Evolutionary conservation across 768 basidiomycete genomes (phyloP).

Genomic region (Phanerochaete sordida): DNA sequence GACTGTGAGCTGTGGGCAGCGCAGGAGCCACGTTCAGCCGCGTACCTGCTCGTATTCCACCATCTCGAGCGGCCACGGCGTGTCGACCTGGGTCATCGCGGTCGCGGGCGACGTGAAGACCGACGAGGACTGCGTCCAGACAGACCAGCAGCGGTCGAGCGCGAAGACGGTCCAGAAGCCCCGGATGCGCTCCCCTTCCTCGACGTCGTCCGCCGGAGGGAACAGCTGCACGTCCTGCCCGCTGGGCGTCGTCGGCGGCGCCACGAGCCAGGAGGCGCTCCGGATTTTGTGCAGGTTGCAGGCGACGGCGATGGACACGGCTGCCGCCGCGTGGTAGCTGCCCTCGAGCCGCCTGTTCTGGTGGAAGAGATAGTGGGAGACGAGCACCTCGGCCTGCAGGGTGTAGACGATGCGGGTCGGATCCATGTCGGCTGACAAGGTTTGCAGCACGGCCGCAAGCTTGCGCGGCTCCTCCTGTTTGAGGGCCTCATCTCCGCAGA

Average conservation of each 20-base stretch:
- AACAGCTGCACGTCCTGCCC: slow-evolving; percentile 7
- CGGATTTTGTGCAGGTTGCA: slow-evolving; percentile 25
- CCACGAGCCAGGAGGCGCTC: slow-evolving; percentile 17
- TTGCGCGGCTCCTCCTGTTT: slow-evolving; percentile 35
- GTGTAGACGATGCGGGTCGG: slow-evolving; percentile 33
- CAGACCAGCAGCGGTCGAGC: slow-evolving; percentile 54
- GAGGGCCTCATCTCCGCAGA: slow-evolving; percentile 22
- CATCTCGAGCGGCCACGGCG: slow-evolving; percentile 36
- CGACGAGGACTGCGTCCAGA: slow-evolving; percentile 48
- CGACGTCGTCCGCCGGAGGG: slow-evolving; percentile 40
- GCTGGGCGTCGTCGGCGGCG: slow-evolving; percentile 25
- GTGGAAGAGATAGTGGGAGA: slow-evolving; percentile 63
- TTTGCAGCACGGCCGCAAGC: slow-evolving; percentile 45
- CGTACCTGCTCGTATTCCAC: slow-evolving; percentile 29
- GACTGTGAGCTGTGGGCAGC: slow-evolving; percentile 21
- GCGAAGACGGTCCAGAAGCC: slow-evolving; percentile 62
- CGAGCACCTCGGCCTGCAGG: slow-evolving; percentile 45
- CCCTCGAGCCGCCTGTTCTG: slow-evolving; percentile 58
- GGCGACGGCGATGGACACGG: slow-evolving; percentile 32
- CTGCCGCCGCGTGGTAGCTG: slow-evolving; percentile 44
- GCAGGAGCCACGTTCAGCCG: not conserved
- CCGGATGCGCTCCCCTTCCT: slow-evolving; percentile 64
- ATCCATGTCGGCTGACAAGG: slow-evolving; percentile 39
- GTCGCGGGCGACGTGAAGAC: slow-evolving; percentile 56
- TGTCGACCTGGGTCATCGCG: slow-evolving; percentile 31